Evolutionary conservation across 2,329 filamentous ascomycete genomes (phyloP).

Genomic region (Phaeosphaeriaceae sp.): DNA sequence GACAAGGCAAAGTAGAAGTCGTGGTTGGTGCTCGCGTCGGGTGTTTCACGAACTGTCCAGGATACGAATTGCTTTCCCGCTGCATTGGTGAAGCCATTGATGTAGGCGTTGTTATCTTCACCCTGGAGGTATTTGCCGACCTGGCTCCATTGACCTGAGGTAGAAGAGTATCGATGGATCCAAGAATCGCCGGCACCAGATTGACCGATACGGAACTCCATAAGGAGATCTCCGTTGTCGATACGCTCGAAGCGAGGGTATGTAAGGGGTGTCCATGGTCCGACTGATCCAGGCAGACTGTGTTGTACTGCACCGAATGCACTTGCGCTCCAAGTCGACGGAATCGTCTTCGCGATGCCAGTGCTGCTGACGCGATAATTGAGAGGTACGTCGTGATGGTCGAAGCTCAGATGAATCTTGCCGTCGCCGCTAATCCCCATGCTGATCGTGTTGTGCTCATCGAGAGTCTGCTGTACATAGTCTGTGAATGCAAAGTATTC

Average conservation of each 20-base stretch:
- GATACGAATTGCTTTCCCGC: constrained; percentile 51
- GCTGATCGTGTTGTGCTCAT: constrained; percentile 62
- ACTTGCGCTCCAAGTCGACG: constrained; percentile 34
- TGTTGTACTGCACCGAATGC: constrained; percentile 39
- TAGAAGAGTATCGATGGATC: constrained; percentile 54
- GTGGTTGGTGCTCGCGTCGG: constrained; percentile 57
- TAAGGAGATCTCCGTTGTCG: constrained; percentile 50
- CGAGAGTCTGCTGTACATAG: constrained; percentile 59
- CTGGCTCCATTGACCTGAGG: constrained; percentile 47
- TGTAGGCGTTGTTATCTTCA: constrained; percentile 59
- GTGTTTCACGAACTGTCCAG: constrained; percentile 61
- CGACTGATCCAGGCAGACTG: constrained; percentile 37
- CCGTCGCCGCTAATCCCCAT: constrained; percentile 61
- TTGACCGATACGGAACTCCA: constrained; percentile 60
- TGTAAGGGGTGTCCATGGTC: constrained; percentile 51
- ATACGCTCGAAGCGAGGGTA: constrained; percentile 59
- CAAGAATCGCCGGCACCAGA: constrained; percentile 60
- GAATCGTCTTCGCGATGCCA: constrained; percentile 40
- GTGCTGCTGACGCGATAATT: constrained; percentile 43
- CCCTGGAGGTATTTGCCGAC: constrained; percentile 55
- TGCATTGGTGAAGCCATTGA: constrained; percentile 56
- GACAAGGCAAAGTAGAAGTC: constrained; percentile 59
- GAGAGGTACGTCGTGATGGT: constrained; percentile 55
- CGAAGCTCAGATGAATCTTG: constrained; percentile 62
- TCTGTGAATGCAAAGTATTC: constrained; percentile 57